A percentile compares a stretch with the other conserved stretches of the same genome.
Conservation (phyloP, 176 grass and related monocot species). For the Paspalum vaginatum region DNA sequence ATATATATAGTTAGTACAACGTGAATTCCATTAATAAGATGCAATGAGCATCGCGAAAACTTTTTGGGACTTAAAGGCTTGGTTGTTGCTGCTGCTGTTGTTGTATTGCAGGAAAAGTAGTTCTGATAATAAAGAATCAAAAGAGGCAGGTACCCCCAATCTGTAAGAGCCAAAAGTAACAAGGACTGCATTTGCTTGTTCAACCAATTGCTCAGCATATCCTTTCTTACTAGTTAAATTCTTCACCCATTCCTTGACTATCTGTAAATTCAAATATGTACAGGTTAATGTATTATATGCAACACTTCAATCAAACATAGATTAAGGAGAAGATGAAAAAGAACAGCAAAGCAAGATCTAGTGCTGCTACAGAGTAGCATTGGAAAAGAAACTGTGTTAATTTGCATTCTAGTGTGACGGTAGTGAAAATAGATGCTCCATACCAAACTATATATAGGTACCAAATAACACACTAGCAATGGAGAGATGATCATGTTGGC, state of each 20-base stretch:
- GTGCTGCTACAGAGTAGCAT: not conserved
- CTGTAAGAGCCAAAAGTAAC: conserved; percentile 95
- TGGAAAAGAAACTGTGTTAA: not conserved
- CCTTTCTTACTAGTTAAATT: conserved; percentile 77
- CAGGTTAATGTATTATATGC: conserved; percentile 3
- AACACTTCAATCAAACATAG: not conserved
- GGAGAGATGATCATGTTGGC: not conserved
- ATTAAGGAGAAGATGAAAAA: not conserved
- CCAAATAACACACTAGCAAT: not conserved
- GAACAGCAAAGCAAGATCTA: not conserved
- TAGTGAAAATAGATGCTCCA: conserved; percentile 8
- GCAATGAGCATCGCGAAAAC: not conserved
- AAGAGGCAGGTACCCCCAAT: conserved; percentile 69
- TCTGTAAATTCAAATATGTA: conserved; percentile 49
- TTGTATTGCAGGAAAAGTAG: conserved; percentile 8
- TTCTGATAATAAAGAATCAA: conserved; percentile 15
- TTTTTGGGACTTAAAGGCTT: too few species aligned
- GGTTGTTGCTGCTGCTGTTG: not conserved
- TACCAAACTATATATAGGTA: conserved; percentile 3
- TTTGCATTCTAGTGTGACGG: not conserved
- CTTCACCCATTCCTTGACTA: conserved; percentile 88
- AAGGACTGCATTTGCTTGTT: conserved; percentile 87
- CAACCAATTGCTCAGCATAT: conserved; percentile 75
- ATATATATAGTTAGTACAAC: not conserved
- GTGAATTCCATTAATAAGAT: conserved; percentile 11